Conservation (phyloP, 352 stramenopile genomes). For the Phytophthora ohioensis region DNA sequence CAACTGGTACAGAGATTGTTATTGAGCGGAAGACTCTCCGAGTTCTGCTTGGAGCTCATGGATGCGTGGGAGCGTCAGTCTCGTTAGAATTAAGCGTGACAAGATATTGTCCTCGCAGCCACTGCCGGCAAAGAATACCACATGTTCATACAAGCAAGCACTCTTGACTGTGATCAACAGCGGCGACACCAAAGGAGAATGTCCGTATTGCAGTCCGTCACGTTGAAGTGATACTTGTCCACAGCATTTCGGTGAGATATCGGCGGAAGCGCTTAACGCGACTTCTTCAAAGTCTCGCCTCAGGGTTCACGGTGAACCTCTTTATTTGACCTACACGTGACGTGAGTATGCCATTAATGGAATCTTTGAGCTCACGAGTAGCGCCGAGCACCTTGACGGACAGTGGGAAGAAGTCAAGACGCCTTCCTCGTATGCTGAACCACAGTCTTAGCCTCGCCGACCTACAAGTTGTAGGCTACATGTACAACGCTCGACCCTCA, state of each 20-base stretch:
- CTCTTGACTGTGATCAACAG: neutral
- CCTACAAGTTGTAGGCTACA: neutral
- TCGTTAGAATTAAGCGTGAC: constrained; percentile 31
- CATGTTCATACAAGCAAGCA: neutral
- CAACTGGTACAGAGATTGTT: constrained; percentile 74
- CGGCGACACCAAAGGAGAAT: neutral
- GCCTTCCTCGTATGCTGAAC: neutral
- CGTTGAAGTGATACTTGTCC: neutral
- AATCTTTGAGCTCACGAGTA: neutral
- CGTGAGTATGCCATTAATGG: neutral
- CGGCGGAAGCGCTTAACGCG: neutral
- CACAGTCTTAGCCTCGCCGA: neutral
- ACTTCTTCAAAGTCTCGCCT: neutral
- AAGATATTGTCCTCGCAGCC: neutral
- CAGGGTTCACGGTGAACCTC: neutral
- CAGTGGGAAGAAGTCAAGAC: constrained; percentile 2
- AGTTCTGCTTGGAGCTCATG: constrained; percentile 66
- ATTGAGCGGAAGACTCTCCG: constrained; percentile 56
- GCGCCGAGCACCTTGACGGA: no score
- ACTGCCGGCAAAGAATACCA: neutral
- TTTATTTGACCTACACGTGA: neutral
- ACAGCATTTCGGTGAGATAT: neutral
- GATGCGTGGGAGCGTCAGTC: constrained; percentile 38
- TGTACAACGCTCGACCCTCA: neutral
- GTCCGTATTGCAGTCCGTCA: neutral